These are phyloP conservation scores for Tuber umbilicatum DNA, from an alignment of 495 filamentous ascomycete species.

Conservation along the genomic window DNA sequence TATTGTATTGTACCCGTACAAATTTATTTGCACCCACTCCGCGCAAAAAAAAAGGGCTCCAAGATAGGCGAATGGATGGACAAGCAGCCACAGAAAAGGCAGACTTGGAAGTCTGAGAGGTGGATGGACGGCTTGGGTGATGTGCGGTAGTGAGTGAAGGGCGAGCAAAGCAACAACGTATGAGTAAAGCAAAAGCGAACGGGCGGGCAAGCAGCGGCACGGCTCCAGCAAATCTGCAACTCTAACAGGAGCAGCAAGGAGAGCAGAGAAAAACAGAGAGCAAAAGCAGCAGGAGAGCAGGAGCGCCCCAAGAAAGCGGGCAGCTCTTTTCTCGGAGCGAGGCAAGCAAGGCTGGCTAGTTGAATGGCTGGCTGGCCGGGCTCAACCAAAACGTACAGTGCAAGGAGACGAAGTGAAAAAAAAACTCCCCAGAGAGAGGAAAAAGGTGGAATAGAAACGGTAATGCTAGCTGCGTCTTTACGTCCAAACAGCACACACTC, in stretches of 20 bases:
- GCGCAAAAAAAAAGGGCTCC: background rate
- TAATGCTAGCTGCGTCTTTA: slow-evolving; percentile 27
- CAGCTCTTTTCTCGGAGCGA: background rate
- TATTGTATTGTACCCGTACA: background rate
- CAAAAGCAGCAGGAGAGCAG: slow-evolving; percentile 25
- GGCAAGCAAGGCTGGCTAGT: slow-evolving; percentile 21
- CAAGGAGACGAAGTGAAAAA: slow-evolving; percentile 14
- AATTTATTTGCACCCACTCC: background rate
- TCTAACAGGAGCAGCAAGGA: slow-evolving; percentile 9
- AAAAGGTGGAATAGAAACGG: slow-evolving; percentile 23
- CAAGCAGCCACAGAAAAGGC: slow-evolving; percentile 4
- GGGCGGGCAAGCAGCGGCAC: slow-evolving; percentile 27
- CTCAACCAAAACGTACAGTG: slow-evolving; percentile 2
- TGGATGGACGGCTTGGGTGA: background rate
- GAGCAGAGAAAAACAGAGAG: slow-evolving; percentile 25
- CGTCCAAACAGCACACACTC: slow-evolving; percentile 20
- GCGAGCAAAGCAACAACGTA: background rate
- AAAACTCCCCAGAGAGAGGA: slow-evolving; percentile 12
- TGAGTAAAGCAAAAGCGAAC: background rate
- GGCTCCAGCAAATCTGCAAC: slow-evolving; percentile 14
- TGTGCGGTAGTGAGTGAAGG: slow-evolving; percentile 3
- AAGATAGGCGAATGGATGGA: slow-evolving; percentile 1
- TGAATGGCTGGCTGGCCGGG: background rate
- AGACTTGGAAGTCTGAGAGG: background rate
- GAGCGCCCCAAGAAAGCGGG: background rate